Evolutionary conservation across 2,329 filamentous ascomycete species (phyloP).

Genomic region (Lasiodiplodia sp.): DNA sequence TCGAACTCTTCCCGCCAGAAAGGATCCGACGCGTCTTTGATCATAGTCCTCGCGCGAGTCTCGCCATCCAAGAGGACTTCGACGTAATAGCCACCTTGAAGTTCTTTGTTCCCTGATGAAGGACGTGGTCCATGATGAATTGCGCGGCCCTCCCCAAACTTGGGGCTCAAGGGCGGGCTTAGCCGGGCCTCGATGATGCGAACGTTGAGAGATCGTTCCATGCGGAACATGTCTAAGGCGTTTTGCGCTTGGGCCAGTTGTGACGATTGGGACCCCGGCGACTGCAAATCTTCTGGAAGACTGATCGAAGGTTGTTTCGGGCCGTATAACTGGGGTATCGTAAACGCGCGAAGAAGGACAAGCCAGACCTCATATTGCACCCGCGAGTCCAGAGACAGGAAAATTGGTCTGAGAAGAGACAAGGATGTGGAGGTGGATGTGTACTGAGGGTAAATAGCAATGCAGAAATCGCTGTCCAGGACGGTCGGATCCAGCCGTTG

Average conservation of each 20-base stretch:
- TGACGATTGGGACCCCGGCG: conserved; percentile 42
- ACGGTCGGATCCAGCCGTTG: conserved; percentile 91
- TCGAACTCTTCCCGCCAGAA: conserved; percentile 86
- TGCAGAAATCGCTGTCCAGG: conserved; percentile 89
- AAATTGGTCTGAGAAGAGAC: conserved; percentile 84
- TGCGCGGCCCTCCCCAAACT: conserved; percentile 35
- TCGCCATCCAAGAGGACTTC: conserved; percentile 83
- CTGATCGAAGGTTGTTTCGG: conserved; percentile 60
- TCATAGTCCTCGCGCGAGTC: conserved; percentile 76
- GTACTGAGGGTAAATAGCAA: conserved; percentile 95
- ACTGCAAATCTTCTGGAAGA: conserved; percentile 48
- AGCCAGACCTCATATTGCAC: conserved; percentile 98
- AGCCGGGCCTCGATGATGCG: conserved; percentile 69
- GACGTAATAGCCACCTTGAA: conserved; percentile 73
- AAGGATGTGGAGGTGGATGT: conserved; percentile 75
- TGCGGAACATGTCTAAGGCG: conserved; percentile 68
- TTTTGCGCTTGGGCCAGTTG: conserved; percentile 38
- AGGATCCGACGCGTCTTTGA: conserved; percentile 76
- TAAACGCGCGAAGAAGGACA: conserved; percentile 87
- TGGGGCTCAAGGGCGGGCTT: conserved; percentile 47
- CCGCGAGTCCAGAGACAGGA: conserved; percentile 83
- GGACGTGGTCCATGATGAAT: conserved; percentile 35
- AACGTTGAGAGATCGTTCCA: conserved; percentile 67
- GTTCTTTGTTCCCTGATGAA: conserved; percentile 37
- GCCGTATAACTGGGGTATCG: conserved; percentile 88